Evolutionary conservation across 2,329 filamentous ascomycete genomes (phyloP), one percentile per base, ranked within the genome.

Genomic region (Cladosporium sp.): DNA sequence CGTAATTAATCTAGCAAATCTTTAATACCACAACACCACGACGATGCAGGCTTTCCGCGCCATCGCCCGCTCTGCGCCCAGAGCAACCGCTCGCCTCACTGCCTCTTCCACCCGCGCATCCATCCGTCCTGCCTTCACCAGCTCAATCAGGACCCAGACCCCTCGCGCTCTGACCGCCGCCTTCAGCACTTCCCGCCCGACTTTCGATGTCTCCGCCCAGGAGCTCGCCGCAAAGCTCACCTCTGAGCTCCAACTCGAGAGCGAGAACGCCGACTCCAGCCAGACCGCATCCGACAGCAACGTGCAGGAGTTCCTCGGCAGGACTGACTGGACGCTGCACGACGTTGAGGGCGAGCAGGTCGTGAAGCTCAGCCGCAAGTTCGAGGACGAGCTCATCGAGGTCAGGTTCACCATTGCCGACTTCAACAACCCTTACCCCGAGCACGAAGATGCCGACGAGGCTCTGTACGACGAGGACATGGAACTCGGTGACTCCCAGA

Each of bases 151-250:
- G 32, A 51, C 48, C 4, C 48, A 51, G 15, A 17, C 48, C 20
- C 48, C 48, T 18, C 41, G 48, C 41, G 45, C 45, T n/a, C 18
- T 51, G 12, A 44, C 48, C 17, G 48, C 48, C 18, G 48, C 41
- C 68, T 77, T 78, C 66, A 70, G 70, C 60, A 68, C 70, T 44
- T 73, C 73, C 13, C 62, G 34, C 34, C 60, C 54, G 52, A 66
- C 65, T 61, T 65, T 60, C 59, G 70, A 65, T 47, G 58, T 59
- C 76, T 81, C 80, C 56, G 88, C 95, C 65, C 78, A 85, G 58
- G 89, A 96, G 73, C 84, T 99, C 48, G 80, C 84, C 36, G 82
- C 84, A 53, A 97, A 97, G 80, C 82, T 99, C 43, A 82, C 88
- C 58, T 85, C 83, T 66, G 91, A 96, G 76, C 78, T 95, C 59